A percentile compares a stretch with the other conserved stretches of the same genome.
phyloP scores from a whole-genome alignment of 768 basidiomycete genomes.

The Fomitopsis serialis region DNA sequence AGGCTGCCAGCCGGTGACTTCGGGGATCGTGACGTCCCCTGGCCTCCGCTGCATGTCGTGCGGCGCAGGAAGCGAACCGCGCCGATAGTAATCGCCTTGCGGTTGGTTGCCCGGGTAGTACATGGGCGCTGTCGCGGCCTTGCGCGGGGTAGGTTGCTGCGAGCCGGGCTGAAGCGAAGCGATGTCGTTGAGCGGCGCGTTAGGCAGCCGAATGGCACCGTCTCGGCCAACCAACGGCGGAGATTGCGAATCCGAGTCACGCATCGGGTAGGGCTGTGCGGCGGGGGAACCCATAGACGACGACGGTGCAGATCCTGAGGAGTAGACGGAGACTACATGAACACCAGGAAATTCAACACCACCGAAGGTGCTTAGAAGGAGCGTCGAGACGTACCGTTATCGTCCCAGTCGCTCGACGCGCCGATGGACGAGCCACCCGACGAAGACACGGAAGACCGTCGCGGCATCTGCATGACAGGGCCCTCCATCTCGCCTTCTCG shows the following conservation, averaged over 20 bases:
- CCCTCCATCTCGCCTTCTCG: conserved; percentile 34
- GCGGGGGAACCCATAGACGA: conserved; percentile 69
- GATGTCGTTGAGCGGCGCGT: conserved; percentile 66
- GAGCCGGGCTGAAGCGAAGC: conserved; percentile 37
- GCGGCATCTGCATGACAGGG: conserved; percentile 36
- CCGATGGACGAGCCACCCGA: conserved; percentile 50
- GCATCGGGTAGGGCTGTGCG: conserved; percentile 52
- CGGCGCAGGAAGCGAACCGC: conserved; percentile 17
- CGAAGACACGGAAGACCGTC: conserved; percentile 63
- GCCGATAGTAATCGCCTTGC: conserved; percentile 22
- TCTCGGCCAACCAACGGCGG: conserved; percentile 32
- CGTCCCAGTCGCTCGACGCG: conserved; percentile 78
- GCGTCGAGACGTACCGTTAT: conserved; percentile 49
- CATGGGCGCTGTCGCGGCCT: conserved; percentile 22
- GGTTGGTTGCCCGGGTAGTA: conserved; percentile 16
- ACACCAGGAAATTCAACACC: conserved; percentile 17
- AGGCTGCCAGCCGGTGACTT: conserved; percentile 31
- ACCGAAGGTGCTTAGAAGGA: conserved; percentile 12
- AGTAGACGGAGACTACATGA: conserved; percentile 36
- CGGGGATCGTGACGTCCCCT: conserved; percentile 19
- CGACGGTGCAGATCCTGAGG: conserved; percentile 51
- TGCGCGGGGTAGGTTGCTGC: conserved; percentile 20
- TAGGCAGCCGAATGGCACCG: conserved; percentile 68
- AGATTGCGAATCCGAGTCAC: conserved; percentile 35
- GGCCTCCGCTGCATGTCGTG: conserved; percentile 8